phyloP scores from a whole-genome alignment of 2,329 filamentous ascomycete species.

The Penicillium sp. region DNA sequence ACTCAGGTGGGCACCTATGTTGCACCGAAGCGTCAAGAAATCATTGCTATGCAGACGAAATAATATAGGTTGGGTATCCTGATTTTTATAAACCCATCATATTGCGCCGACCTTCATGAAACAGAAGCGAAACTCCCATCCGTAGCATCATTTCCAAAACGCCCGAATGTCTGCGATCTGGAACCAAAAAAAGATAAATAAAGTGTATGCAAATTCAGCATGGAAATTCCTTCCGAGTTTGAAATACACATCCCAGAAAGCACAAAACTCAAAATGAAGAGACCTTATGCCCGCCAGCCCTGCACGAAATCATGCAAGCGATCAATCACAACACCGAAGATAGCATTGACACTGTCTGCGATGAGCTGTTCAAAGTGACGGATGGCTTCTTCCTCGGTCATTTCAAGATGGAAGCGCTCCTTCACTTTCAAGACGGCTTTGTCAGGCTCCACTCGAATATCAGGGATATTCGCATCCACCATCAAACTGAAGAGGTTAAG shows the following conservation, averaged over 20 bases:
- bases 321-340: conserved; percentile 93
- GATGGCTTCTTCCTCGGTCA: conserved; percentile 89
- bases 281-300: conserved; percentile 69
- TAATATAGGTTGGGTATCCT: conserved; percentile 15
- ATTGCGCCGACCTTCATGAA: conserved; percentile 1
- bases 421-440: conserved; percentile 94
- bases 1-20: not conserved
- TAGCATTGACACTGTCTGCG: conserved; percentile 82
- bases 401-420: conserved; percentile 88
- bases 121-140: not conserved
- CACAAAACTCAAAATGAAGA: not conserved
- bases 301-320: conserved; percentile 91
- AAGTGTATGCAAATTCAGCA: not conserved
- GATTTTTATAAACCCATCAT: conserved; percentile 8
- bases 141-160: not conserved
- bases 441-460: conserved; percentile 87
- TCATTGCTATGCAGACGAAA: not conserved
- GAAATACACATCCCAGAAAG: no score
- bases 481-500: conserved; percentile 95
- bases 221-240: not conserved
- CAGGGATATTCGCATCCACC: conserved; percentile 96
- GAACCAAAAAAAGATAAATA: no score
- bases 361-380: conserved; percentile 85
- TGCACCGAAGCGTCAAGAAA: not conserved
- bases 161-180: not conserved